These are phyloP conservation scores for Eucalyptus rudis DNA, from an alignment of 345 rosid genomes.

Conservation along the genomic window DNA sequence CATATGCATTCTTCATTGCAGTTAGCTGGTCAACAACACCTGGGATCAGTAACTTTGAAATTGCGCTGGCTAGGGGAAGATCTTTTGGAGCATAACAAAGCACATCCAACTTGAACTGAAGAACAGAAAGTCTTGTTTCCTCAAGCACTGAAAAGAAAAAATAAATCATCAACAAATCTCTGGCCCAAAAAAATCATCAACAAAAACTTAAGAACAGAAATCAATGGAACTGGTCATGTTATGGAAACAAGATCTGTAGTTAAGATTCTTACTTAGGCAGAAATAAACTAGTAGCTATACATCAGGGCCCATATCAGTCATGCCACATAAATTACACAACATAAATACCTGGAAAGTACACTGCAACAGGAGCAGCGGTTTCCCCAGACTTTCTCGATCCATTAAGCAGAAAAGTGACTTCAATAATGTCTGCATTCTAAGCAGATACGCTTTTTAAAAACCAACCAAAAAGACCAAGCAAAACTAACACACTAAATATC, in stretches of 20 bases:
- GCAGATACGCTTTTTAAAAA: constrained; percentile 22
- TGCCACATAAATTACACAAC: too few relatives aligned
- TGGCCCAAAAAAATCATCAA: not conserved
- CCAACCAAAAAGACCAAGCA: not conserved
- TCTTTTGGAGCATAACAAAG: constrained; percentile 67
- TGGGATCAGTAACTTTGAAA: constrained; percentile 62
- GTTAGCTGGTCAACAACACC: constrained; percentile 67
- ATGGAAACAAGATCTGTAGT: not conserved
- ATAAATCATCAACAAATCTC: not conserved
- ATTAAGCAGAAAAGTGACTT: constrained; percentile 54
- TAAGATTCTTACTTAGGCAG: not conserved
- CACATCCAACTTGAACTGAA: constrained; percentile 64
- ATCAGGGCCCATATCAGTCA: not conserved
- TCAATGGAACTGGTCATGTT: not conserved
- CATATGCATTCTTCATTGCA: constrained; percentile 41
- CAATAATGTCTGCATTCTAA: constrained; percentile 84
- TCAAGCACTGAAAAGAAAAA: constrained; percentile 40
- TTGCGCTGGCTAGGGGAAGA: constrained; percentile 43
- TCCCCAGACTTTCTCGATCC: constrained; percentile 30
- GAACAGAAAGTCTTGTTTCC: constrained; percentile 51
- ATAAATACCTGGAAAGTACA: constrained; percentile 84
- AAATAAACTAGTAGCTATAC: not conserved
- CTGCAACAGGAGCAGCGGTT: constrained; percentile 46
- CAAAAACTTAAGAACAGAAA: not conserved
- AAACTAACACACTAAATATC: not conserved